Base-by-base conservation (phyloP, 306 rosid genomes). In the Gleditsia sinensis region DNA sequence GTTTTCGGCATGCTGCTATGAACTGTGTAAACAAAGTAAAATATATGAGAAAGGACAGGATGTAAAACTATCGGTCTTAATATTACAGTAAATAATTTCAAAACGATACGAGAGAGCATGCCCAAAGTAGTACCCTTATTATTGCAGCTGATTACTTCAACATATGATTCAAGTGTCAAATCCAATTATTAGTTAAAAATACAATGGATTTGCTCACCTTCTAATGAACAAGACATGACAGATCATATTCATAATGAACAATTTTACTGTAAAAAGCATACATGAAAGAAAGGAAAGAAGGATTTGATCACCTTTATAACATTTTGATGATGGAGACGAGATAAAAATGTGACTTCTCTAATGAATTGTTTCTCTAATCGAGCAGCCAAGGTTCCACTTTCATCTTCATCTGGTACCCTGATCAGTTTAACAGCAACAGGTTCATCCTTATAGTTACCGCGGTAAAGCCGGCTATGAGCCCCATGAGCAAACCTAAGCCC, bases 401-500 rank as follows among this genome's bases (percentile, higher is more conserved):
- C 98, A 14, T 92, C 98, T 17, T 87, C 98, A 34, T 95, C 99
- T 0, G 97, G 98, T 27, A 59, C 87, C 67, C 83, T 71, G 48
- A 92, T 90, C n/a, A 92, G 80, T 79, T 95, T 95, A 56, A 95
- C 91, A 10, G 99, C 99, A 46, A 95, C 97, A 69, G 88, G 45
- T 61, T 86, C 83, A 3, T 87, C 92, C 3, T 84, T 86, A 82
- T 95, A 95, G 69, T 82, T 82, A 74, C 99, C 99, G 71, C 86
- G 98, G 79, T 95, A 95, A 28, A 95, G 96, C 50, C 97, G 73
- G 82, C 99, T 95, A 79, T 92, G 96, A 23, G 98, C 96, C 5
- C 99, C 99, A 78, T 95, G 99, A 67, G 99, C 99, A 72, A 95
- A 95, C 80, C 76, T 92, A n/a, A 80, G 82, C 32, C 98, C 99